phyloP scores from a whole-genome alignment of 345 rosid species.

The Viola odorata region DNA sequence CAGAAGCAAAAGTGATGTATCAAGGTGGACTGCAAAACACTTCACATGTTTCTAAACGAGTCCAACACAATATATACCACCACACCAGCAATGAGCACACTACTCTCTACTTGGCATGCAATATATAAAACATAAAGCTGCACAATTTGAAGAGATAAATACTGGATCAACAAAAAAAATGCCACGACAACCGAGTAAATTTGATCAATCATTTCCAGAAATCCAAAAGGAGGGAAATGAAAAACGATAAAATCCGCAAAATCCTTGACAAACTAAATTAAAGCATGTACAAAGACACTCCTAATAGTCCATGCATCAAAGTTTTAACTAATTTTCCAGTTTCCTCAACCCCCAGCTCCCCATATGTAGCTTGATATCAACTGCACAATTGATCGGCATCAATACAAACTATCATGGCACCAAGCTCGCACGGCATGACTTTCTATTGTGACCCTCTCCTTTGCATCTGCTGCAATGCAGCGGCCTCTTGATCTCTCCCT shows the following conservation, averaged over 20 bases:
- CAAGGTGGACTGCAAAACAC: no score
- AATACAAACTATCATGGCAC: constrained; percentile 1
- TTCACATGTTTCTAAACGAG: no score
- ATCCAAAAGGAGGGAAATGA: no score
- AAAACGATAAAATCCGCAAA: not conserved
- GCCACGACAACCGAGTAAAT: no score
- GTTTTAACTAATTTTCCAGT: not conserved
- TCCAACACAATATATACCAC: no score
- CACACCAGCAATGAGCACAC: no score
- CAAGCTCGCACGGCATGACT: constrained; percentile 21
- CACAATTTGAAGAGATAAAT: no score
- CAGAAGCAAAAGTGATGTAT: no score
- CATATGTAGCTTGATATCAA: not conserved
- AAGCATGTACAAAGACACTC: not conserved
- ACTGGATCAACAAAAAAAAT: no score
- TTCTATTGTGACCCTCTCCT: constrained; percentile 26
- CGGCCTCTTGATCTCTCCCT: constrained; percentile 21
- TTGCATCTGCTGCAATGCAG: constrained; percentile 28
- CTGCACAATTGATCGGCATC: constrained; percentile 7
- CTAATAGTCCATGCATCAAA: not conserved
- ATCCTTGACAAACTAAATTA: not conserved
- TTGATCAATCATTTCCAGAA: no score
- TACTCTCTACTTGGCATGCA: no score
- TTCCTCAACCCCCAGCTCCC: not conserved
- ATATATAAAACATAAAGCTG: no score